Evolutionary conservation across 2,329 filamentous ascomycete genomes (phyloP).

Genomic region (Colletotrichum sp.): DNA sequence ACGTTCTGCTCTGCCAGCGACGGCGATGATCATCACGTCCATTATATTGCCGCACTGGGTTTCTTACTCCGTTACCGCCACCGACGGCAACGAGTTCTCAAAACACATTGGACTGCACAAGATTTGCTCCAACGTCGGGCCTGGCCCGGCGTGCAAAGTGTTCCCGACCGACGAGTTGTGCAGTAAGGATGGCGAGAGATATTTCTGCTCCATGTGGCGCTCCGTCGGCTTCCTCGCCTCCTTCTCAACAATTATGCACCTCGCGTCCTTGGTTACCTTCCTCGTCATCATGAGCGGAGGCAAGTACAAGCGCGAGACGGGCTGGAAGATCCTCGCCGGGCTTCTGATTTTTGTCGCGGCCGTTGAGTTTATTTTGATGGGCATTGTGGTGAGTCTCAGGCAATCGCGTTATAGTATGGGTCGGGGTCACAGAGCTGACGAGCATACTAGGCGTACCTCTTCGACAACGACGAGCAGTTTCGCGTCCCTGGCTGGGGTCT

Average conservation of each 20-base stretch:
- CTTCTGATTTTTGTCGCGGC: conserved; percentile 69
- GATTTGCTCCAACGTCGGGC: conserved; percentile 73
- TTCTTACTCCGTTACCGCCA: conserved; percentile 61
- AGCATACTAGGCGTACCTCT: conserved; percentile 74
- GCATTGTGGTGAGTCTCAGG: conserved; percentile 73
- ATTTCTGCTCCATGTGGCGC: conserved; percentile 93
- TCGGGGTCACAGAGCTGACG: background rate
- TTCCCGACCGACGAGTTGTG: conserved; percentile 76
- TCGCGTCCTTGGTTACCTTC: conserved; percentile 82
- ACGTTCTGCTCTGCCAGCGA: conserved; percentile 54
- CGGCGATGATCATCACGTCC: conserved; percentile 72
- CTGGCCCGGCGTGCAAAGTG: conserved; percentile 60
- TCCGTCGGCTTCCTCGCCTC: conserved; percentile 87
- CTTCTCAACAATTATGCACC: conserved; percentile 81
- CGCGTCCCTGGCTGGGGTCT: conserved; percentile 80
- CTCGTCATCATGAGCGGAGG: conserved; percentile 78
- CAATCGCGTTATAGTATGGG: background rate
- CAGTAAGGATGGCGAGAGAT: conserved; percentile 61
- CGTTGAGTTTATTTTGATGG: conserved; percentile 79
- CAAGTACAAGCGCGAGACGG: conserved; percentile 77
- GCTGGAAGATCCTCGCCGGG: conserved; percentile 78
- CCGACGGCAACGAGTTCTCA: conserved; percentile 50
- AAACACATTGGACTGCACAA: conserved; percentile 80
- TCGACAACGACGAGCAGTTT: conserved; percentile 83
- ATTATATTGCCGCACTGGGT: conserved; percentile 77